phyloP scores from a whole-genome alignment of 106 monocot genomes.

The Platanthera guangdongensis region DNA sequence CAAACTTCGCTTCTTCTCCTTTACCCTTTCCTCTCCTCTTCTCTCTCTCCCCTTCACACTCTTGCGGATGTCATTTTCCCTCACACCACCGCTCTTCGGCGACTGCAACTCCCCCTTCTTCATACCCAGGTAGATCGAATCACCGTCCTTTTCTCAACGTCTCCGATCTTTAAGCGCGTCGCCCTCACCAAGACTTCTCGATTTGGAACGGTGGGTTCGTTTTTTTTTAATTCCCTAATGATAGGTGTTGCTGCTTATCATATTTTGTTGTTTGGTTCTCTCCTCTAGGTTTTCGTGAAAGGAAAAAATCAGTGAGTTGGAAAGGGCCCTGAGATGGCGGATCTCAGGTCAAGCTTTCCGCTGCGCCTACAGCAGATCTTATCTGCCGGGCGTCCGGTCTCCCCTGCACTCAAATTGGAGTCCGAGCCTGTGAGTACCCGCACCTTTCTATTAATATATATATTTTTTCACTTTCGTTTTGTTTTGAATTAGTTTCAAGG shows the following conservation, averaged over 20 bases:
- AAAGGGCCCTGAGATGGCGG: constrained; percentile 42
- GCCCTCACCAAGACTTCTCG: neutral
- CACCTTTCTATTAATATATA: neutral
- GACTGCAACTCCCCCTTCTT: neutral
- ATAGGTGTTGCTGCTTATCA: constrained; percentile 1
- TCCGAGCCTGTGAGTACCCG: constrained; percentile 62
- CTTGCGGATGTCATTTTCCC: constrained; percentile 3
- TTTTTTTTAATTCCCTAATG: neutral
- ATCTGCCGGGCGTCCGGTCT: constrained; percentile 43
- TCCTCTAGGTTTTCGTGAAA: constrained; percentile 14
- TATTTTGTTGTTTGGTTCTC: neutral
- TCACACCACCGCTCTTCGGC: constrained; percentile 4
- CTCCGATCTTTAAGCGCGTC: neutral
- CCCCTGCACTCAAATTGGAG: constrained; percentile 72
- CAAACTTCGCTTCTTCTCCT: neutral
- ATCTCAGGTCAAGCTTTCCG: constrained; percentile 48
- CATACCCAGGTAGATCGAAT: neutral
- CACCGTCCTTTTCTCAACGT: neutral
- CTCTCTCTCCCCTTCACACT: constrained; percentile 1
- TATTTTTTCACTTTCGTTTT: neutral
- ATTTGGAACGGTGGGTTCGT: neutral
- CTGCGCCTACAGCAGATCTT: constrained; percentile 82
- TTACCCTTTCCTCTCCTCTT: neutral
- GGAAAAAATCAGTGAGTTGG: neutral
- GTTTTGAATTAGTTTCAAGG: neutral